phyloP scores from a whole-genome alignment of 768 basidiomycete genomes.

The Epithele typhae region DNA sequence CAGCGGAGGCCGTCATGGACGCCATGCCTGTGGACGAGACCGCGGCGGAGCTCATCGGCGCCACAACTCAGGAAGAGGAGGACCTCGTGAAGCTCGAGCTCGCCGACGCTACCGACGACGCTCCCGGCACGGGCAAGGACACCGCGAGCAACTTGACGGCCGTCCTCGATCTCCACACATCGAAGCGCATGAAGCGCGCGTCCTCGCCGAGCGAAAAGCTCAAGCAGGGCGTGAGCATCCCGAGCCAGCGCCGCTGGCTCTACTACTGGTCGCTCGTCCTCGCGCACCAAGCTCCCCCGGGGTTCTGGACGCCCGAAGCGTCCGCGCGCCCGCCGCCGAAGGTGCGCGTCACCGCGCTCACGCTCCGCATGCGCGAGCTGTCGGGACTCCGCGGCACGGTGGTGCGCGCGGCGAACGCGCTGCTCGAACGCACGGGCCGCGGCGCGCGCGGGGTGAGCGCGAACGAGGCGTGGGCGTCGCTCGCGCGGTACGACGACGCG shows the following conservation, averaged over 20 bases:
- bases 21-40: slow-evolving; percentile 41
- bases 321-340: slow-evolving; percentile 29
- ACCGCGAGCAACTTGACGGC: slow-evolving; percentile 35
- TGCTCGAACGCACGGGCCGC: slow-evolving; percentile 43
- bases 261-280: slow-evolving; percentile 74
- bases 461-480: slow-evolving; percentile 61
- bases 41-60: slow-evolving; percentile 8
- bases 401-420: slow-evolving; percentile 50
- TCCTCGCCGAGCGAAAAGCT: slow-evolving; percentile 18
- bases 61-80: slow-evolving; percentile 4
- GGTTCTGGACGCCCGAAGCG: slow-evolving; percentile 36
- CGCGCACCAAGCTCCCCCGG: slow-evolving; percentile 46
- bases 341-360: slow-evolving; percentile 54
- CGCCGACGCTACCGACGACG: neutral
- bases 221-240: slow-evolving; percentile 69
- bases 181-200: slow-evolving; percentile 59
- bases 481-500: slow-evolving; percentile 76
- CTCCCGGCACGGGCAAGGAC: neutral
- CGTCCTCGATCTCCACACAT: slow-evolving; percentile 66
- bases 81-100: slow-evolving; percentile 20
- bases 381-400: slow-evolving; percentile 47
- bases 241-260: slow-evolving; percentile 76
- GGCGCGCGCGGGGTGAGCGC: slow-evolving; percentile 25
- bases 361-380: slow-evolving; percentile 55
- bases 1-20: slow-evolving; percentile 46